phyloP scores from a whole-genome alignment of 345 rosid species.

The Camelina hispida region DNA sequence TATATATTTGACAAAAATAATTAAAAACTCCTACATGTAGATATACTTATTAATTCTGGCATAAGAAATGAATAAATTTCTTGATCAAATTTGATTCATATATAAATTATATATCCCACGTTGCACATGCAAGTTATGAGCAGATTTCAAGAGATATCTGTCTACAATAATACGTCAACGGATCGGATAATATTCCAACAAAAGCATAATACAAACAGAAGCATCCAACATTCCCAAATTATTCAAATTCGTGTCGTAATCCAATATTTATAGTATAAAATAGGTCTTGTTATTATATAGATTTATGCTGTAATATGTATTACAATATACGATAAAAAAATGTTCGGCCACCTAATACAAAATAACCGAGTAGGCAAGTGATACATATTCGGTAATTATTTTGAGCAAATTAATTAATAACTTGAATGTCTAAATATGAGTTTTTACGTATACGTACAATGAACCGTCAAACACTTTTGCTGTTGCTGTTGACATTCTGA shows the following conservation, averaged over 20 bases:
- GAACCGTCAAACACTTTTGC: constrained; percentile 28
- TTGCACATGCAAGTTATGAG: constrained; percentile 46
- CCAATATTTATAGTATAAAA: constrained; percentile 30
- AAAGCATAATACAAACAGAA: constrained; percentile 48
- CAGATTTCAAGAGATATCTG: constrained; percentile 43
- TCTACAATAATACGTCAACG: constrained; percentile 44
- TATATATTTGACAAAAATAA: background rate
- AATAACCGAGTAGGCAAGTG: constrained; percentile 12
- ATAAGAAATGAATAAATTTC: constrained; percentile 3
- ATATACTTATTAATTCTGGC: background rate
- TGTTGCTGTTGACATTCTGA: constrained; percentile 36
- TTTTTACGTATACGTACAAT: constrained; percentile 11
- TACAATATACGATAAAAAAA: constrained; percentile 8
- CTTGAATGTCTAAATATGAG: background rate
- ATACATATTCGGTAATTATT: constrained; percentile 7
- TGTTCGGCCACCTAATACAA: constrained; percentile 45
- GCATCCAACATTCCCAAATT: constrained; percentile 46
- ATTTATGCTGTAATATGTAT: constrained; percentile 14
- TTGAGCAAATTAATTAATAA: background rate
- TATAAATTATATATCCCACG: constrained; percentile 30
- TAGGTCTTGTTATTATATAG: constrained; percentile 3
- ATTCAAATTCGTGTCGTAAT: constrained; percentile 39
- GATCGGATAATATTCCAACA: constrained; percentile 46
- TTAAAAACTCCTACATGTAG: background rate
- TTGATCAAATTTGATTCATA: constrained; percentile 1